Conservation (phyloP, 1,139 yeast genomes). For the Sugiyamaella pinicola region DNA sequence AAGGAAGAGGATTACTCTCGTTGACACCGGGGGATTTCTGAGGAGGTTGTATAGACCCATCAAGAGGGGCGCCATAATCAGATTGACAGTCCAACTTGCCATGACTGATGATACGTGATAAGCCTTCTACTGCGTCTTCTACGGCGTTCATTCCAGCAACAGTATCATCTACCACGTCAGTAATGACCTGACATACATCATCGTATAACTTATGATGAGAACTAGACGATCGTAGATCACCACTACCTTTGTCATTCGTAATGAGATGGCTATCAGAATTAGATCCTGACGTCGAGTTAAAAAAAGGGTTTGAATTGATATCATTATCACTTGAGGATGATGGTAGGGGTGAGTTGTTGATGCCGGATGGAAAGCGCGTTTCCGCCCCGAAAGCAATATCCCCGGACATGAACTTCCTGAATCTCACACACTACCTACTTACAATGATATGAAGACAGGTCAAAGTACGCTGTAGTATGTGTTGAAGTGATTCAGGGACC, state of each 20-base stretch:
- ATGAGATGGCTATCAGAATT: background rate
- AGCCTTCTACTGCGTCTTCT: background rate
- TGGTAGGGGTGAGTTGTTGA: background rate
- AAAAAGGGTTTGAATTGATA: background rate
- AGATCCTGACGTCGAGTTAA: background rate
- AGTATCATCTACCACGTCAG: constrained; percentile 4
- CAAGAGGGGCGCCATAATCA: no score
- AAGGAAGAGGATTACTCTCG: no score
- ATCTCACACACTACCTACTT: background rate
- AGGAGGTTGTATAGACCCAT: no score
- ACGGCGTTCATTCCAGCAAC: background rate
- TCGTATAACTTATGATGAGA: constrained; percentile 1
- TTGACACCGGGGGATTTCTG: no score
- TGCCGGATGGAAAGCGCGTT: no score
- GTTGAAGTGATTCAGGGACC: constrained; percentile 4
- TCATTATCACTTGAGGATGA: background rate
- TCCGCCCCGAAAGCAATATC: no score
- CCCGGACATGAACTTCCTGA: no score
- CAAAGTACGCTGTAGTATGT: background rate
- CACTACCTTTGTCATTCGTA: background rate
- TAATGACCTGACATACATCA: background rate
- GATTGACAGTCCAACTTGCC: no score
- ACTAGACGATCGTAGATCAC: background rate
- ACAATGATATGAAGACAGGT: background rate
- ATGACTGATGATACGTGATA: background rate